Conservation (phyloP, 1,284 basidiomycete species). For the Pseudozyma pruni region DNA sequence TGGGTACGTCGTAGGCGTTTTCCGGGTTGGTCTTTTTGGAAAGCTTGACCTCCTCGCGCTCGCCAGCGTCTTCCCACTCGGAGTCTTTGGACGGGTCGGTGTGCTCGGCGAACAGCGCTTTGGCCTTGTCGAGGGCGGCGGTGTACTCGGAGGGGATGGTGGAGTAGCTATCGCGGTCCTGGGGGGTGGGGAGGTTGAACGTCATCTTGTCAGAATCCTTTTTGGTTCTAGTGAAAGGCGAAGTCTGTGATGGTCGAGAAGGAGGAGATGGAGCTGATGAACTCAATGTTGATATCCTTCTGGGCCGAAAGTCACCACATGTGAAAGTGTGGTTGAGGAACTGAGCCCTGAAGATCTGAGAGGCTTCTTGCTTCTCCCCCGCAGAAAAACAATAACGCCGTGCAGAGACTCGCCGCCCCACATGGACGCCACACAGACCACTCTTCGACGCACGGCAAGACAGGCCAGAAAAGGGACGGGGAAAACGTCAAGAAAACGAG, state of each 20-base stretch:
- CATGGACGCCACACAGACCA: constrained; percentile 6
- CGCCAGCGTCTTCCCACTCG: constrained; percentile 58
- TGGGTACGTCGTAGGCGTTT: constrained; percentile 54
- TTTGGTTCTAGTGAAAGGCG: too few relatives aligned
- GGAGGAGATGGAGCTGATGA: not conserved
- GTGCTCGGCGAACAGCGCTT: constrained; percentile 32
- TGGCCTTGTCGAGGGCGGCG: constrained; percentile 50
- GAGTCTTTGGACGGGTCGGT: constrained; percentile 46
- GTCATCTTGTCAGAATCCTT: too few relatives aligned
- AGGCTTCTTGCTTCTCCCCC: not conserved
- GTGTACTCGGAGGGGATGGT: constrained; percentile 49
- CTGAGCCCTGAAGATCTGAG: too few relatives aligned
- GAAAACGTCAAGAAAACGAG: constrained; percentile 1
- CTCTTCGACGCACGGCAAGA: not conserved
- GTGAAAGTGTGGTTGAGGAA: constrained; percentile 3
- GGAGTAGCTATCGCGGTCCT: constrained; percentile 34
- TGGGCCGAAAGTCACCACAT: too few relatives aligned
- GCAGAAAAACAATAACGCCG: too few relatives aligned
- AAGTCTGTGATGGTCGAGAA: not conserved
- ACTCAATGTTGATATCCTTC: too few relatives aligned
- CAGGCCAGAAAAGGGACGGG: not conserved
- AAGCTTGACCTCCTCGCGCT: constrained; percentile 57
- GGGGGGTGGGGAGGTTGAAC: constrained; percentile 47
- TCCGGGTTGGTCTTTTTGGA: constrained; percentile 56
- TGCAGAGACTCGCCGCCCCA: too few relatives aligned